Conservation (phyloP, 2,329 filamentous ascomycete genomes). For the Epichloe sibirici region DNA sequence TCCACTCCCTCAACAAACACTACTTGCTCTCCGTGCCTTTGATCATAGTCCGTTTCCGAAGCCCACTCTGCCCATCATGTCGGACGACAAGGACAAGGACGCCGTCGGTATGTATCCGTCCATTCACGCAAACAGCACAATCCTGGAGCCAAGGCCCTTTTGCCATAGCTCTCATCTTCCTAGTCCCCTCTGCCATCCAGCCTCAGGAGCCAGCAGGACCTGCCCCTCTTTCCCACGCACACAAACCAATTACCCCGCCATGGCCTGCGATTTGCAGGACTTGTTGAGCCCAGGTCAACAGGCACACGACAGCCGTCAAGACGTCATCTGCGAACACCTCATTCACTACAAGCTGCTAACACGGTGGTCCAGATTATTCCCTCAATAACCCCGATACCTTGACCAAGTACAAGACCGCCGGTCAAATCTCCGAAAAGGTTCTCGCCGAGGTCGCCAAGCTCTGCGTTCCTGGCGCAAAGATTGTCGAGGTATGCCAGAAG, state of each 20-base stretch:
- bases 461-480: slow-evolving; percentile 76
- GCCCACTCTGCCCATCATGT: slow-evolving; percentile 24
- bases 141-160: not conserved
- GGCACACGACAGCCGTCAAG: slow-evolving; percentile 3
- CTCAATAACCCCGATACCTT: slow-evolving; percentile 88
- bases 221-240: slow-evolving; percentile 14
- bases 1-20: slow-evolving; percentile 1
- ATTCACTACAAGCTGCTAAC: not conserved
- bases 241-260: slow-evolving; percentile 10
- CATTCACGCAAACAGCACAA: not conserved
- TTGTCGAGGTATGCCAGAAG: slow-evolving; percentile 87
- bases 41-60: not conserved
- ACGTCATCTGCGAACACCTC: not conserved
- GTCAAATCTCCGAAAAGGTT: slow-evolving; percentile 89
- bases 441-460: slow-evolving; percentile 69
- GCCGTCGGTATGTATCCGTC: slow-evolving; percentile 27
- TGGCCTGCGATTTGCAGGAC: not conserved
- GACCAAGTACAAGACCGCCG: slow-evolving; percentile 98
- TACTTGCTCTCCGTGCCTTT: not conserved
- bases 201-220: slow-evolving; percentile 2
- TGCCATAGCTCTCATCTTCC: not conserved
- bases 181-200: not conserved
- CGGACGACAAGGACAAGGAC: slow-evolving; percentile 35
- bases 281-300: not conserved
- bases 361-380: slow-evolving; percentile 54